Percentiles rank a stretch among this genome's conserved stretches.
Evolutionary conservation across 371 early-diverging fungal genomes (phyloP).

Genomic region (Rhizomucor pusillus): DNA sequence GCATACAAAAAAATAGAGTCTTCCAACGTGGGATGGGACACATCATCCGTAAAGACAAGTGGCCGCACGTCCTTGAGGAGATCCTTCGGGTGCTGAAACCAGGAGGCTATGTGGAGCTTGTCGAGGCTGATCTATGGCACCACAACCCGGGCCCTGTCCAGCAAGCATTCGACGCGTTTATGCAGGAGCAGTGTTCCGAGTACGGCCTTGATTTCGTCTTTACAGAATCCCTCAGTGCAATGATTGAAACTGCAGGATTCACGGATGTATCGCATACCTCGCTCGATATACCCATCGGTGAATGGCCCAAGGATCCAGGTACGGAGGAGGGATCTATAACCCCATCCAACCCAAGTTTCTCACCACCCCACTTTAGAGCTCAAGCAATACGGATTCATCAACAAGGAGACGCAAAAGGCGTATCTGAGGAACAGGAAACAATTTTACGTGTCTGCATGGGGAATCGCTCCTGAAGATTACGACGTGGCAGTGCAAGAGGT

Average conservation of each 20-base stretch:
- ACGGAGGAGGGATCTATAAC: too few species aligned
- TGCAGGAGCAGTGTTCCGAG: conserved; percentile 30
- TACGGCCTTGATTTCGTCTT: conserved; percentile 22
- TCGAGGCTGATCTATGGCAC: conserved; percentile 35
- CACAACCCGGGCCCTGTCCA: conserved; percentile 49
- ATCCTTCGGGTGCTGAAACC: conserved; percentile 45
- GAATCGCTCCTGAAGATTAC: conserved; percentile 39
- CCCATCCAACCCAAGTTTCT: too few species aligned
- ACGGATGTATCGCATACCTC: conserved; percentile 13
- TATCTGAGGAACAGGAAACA: conserved; percentile 30
- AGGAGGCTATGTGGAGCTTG: conserved; percentile 40
- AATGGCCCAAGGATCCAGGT: conserved; percentile 48
- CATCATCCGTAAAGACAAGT: conserved; percentile 29
- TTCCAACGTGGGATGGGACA: conserved; percentile 40
- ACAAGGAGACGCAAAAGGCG: conserved; percentile 45
- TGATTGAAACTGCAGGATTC: conserved; percentile 24
- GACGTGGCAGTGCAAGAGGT: conserved; percentile 40
- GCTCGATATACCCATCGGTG: conserved; percentile 48
- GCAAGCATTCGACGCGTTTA: conserved; percentile 40
- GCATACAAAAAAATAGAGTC: too few species aligned
- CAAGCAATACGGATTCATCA: conserved; percentile 49
- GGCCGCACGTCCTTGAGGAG: conserved; percentile 28
- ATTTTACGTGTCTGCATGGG: conserved; percentile 33
- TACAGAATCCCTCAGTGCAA: conserved; percentile 13
- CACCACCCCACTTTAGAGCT: too few species aligned